Percentiles rank a stretch among this genome's conserved stretches.
Conservation (phyloP, 805 yeast species). For the Myxozyma monticola region DNA sequence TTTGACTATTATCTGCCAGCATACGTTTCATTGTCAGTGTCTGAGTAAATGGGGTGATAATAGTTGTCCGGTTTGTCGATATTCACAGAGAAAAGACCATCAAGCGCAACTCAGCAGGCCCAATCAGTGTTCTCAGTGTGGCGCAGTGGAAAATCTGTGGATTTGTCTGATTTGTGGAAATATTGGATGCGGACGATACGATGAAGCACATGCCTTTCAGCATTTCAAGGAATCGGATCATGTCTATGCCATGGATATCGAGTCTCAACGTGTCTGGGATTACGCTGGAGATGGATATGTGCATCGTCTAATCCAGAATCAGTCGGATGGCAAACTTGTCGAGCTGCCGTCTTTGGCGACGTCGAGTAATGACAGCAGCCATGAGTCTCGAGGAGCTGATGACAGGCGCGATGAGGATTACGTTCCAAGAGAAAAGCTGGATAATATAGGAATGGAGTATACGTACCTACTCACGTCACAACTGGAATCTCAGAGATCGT, state of each 20-base stretch:
- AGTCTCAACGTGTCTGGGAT: constrained; percentile 89
- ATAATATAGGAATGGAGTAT: constrained; percentile 71
- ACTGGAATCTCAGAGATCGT: constrained; percentile 80
- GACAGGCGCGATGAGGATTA: constrained; percentile 4
- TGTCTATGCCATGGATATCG: constrained; percentile 86
- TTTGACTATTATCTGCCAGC: constrained; percentile 87
- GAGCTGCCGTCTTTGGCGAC: constrained; percentile 54
- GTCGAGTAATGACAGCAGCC: neutral
- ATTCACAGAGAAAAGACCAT: constrained; percentile 50
- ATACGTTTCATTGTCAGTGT: constrained; percentile 88
- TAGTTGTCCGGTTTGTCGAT: constrained; percentile 87
- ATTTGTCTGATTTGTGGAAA: constrained; percentile 87
- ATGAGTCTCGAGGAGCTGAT: neutral
- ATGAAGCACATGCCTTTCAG: constrained; percentile 78
- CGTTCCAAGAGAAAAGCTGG: constrained; percentile 45
- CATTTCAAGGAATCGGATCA: constrained; percentile 79
- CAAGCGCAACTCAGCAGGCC: constrained; percentile 19
- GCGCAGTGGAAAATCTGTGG: constrained; percentile 68
- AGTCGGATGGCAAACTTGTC: constrained; percentile 84
- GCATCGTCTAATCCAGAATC: constrained; percentile 79
- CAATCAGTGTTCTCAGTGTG: constrained; percentile 56
- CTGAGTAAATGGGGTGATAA: constrained; percentile 78
- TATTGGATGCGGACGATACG: constrained; percentile 89
- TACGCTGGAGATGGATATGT: constrained; percentile 90
- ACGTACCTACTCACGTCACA: constrained; percentile 77